Conservation (phyloP, 176 grass and related monocot genomes). For the Oryza rufipogon region DNA sequence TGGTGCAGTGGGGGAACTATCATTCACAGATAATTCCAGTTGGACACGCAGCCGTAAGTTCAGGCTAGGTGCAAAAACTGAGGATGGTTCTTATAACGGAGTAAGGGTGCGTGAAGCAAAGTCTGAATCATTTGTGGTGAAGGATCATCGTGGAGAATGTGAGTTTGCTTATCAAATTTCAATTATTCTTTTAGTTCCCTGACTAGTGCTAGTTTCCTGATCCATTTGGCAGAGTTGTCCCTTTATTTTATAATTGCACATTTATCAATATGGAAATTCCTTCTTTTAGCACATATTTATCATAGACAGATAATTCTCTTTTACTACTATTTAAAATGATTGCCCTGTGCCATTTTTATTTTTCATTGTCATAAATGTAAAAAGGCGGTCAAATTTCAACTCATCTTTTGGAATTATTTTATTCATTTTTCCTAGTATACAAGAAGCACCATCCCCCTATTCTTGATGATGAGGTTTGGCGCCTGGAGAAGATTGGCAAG, state of each 20-base stretch:
- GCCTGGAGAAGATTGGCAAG: conserved; percentile 97
- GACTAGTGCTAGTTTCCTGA: conserved; percentile 14
- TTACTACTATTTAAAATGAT: too few relatives aligned
- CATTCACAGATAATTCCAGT: conserved; percentile 98
- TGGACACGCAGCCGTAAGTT: conserved; percentile 97
- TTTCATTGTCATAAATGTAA: too few relatives aligned
- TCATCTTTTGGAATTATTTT: too few relatives aligned
- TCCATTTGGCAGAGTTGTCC: background rate
- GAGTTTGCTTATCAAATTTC: conserved; percentile 48
- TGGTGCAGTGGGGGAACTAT: conserved; percentile 70
- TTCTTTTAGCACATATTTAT: conserved; percentile 6
- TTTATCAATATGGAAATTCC: background rate
- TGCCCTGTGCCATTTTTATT: too few relatives aligned
- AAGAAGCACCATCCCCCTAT: conserved; percentile 95
- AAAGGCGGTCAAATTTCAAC: too few relatives aligned
- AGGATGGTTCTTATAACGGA: conserved; percentile 73
- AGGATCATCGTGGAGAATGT: conserved; percentile 99
- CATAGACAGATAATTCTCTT: background rate
- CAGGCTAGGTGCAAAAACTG: conserved; percentile 81
- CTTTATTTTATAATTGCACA: conserved; percentile 25
- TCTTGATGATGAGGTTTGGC: conserved; percentile 90
- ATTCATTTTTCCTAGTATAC: conserved; percentile 64
- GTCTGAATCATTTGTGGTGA: conserved; percentile 84
- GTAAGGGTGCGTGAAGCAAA: conserved; percentile 81
- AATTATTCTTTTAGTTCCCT: conserved; percentile 30